Percentiles rank a stretch among this genome's conserved stretches.
Conservation (phyloP, 176 grass and related monocot species). For the Puya raimondii region DNA sequence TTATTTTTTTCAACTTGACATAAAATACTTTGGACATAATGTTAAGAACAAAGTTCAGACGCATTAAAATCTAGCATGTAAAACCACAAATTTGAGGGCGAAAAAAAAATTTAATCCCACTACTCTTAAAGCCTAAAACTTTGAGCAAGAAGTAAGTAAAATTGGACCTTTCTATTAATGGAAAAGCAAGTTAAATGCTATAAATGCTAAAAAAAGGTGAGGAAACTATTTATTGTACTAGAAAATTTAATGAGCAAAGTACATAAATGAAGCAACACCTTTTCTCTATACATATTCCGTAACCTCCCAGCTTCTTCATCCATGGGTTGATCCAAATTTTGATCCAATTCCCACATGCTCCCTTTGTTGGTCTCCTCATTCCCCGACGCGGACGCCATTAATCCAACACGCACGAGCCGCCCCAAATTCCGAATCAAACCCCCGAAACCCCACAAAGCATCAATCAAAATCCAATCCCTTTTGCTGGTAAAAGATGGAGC, state of each 20-base stretch:
- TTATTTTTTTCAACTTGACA: too few species aligned
- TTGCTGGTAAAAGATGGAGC: not conserved
- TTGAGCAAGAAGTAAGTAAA: not conserved
- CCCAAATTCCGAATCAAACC: too few species aligned
- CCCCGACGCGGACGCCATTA: conserved; percentile 52
- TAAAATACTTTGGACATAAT: not conserved
- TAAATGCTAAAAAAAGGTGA: conserved; percentile 5
- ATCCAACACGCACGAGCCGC: not conserved
- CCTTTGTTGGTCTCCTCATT: conserved; percentile 55
- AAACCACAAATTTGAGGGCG: not conserved
- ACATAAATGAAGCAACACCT: conserved; percentile 37
- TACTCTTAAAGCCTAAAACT: conserved; percentile 6
- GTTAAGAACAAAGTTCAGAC: not conserved
- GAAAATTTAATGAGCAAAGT: not conserved
- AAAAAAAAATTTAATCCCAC: not conserved
- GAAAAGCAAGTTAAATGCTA: not conserved
- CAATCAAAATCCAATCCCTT: not conserved
- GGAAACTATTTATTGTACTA: conserved; percentile 5
- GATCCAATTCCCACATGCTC: conserved; percentile 92
- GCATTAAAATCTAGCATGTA: not conserved
- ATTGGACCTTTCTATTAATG: conserved; percentile 7
- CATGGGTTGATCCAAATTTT: conserved; percentile 97
- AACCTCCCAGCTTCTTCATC: conserved; percentile 80
- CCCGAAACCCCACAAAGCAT: not conserved
- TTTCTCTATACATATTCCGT: conserved; percentile 84